phyloP scores from a whole-genome alignment of 2,329 filamentous ascomycete genomes.

The Aphanocladium album region DNA sequence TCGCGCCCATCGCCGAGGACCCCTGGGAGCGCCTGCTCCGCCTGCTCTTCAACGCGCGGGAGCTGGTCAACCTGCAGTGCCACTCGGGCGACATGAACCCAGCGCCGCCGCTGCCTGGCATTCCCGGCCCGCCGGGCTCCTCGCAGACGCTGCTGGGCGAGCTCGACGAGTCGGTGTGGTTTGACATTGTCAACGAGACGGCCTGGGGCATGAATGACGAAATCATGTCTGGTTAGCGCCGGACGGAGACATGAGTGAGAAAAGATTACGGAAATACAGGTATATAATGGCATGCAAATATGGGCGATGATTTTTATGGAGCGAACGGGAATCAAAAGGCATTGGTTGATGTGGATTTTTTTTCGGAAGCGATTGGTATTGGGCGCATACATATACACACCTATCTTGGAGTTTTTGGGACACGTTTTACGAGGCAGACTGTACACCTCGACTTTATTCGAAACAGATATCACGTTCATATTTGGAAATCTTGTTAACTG shows the following conservation, averaged over 20 bases:
- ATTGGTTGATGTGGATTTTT: background rate
- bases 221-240: conserved; percentile 11
- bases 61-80: conserved; percentile 28
- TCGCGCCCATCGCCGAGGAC: conserved; percentile 22
- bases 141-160: conserved; percentile 11
- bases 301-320: background rate
- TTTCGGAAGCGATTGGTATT: background rate
- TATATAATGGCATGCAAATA: background rate
- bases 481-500: background rate
- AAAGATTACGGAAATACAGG: no score
- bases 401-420: background rate
- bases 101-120: conserved; percentile 12
- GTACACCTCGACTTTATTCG: background rate
- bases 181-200: conserved; percentile 14
- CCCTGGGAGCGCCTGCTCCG: conserved; percentile 28
- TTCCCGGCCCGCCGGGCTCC: conserved; percentile 16
- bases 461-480: background rate
- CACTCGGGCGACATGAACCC: conserved; percentile 23
- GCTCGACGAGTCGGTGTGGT: conserved; percentile 14
- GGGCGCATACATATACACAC: background rate
- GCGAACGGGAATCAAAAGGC: background rate
- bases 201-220: conserved; percentile 14
- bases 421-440: background rate
- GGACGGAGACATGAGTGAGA: no score
- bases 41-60: conserved; percentile 27